Conservation (phyloP, 257 asterid species). For the Parsonsia alboflavescens region DNA sequence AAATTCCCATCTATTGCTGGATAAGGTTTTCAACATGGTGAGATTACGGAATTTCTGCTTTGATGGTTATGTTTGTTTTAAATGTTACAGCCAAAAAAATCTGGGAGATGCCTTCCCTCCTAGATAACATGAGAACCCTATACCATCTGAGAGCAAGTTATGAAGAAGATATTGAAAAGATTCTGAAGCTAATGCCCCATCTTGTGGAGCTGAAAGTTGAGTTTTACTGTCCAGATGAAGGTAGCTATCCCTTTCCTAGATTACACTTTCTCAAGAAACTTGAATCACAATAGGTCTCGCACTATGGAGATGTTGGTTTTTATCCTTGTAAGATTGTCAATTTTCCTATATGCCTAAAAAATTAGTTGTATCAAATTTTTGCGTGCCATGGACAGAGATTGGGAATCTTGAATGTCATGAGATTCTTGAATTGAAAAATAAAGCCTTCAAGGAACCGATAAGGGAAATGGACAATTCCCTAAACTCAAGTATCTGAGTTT, state of each 20-base stretch:
- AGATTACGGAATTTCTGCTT: background rate
- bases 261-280: constrained; percentile 6
- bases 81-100: background rate
- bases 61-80: background rate
- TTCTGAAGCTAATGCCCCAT: too few relatives aligned
- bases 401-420: background rate
- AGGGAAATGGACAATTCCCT: background rate
- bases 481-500: background rate
- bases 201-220: background rate
- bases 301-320: too few relatives aligned
- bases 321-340: background rate
- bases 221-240: background rate
- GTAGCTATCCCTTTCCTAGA: background rate
- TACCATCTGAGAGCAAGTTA: too few relatives aligned
- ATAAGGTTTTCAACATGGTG: background rate
- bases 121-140: background rate
- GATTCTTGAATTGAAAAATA: background rate
- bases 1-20: too few relatives aligned
- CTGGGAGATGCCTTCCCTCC: background rate
- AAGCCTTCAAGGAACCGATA: background rate
- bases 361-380: background rate
- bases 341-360: background rate
- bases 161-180: too few relatives aligned
- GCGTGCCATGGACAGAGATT: background rate
- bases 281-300: background rate